These are phyloP conservation scores for Corymbia citriodora DNA, from an alignment of 441 rosid species.

Conservation along the genomic window DNA sequence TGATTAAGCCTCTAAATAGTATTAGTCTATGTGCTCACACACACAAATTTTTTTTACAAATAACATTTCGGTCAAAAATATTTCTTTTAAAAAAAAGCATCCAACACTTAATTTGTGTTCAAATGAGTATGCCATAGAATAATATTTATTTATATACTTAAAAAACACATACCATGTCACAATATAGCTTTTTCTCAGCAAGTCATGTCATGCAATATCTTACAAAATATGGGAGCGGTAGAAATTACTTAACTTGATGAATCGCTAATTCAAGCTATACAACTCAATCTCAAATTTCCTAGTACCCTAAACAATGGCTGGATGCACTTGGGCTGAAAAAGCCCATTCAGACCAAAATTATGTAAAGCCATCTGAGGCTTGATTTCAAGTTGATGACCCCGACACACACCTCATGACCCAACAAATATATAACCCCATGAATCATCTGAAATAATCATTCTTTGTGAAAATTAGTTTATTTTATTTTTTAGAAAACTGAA, in stretches of 20 bases:
- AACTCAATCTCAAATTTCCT: background rate
- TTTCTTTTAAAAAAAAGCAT: too few species aligned
- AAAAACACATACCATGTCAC: background rate
- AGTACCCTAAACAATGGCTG: accelerated
- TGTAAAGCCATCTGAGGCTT: background rate
- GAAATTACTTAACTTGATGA: too few species aligned
- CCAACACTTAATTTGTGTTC: too few species aligned
- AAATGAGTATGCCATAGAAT: too few species aligned
- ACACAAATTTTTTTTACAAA: too few species aligned
- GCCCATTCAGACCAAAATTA: accelerated
- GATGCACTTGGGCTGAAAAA: background rate
- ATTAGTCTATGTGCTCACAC: accelerated
- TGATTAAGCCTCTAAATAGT: accelerated
- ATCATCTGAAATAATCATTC: background rate
- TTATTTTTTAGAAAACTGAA: background rate
- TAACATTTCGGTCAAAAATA: too few species aligned
- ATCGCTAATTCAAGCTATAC: background rate
- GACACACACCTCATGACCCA: background rate
- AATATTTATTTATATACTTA: too few species aligned
- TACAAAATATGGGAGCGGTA: too few species aligned
- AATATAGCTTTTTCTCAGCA: too few species aligned
- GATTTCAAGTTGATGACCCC: background rate
- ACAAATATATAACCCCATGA: accelerated
- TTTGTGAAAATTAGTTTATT: accelerated
- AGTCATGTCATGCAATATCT: background rate